phyloP scores from a whole-genome alignment of 2,329 filamentous ascomycete species.

The Myriosclerotinia curreyana region DNA sequence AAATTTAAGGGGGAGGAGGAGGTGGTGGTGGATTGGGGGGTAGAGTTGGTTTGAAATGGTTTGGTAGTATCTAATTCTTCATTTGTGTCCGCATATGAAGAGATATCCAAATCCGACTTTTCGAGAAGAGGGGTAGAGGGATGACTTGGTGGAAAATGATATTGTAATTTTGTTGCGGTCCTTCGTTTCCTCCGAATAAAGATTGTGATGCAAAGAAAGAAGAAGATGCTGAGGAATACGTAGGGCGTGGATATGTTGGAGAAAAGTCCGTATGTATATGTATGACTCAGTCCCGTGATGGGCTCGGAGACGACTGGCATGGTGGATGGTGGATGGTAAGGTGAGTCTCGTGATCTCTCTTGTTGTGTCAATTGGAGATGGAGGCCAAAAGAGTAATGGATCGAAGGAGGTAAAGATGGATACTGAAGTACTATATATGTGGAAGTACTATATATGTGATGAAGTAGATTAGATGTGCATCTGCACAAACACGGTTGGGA shows the following conservation, averaged over 20 bases:
- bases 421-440: background rate
- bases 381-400: background rate
- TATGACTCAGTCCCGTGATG: background rate
- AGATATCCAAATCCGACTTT: background rate
- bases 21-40: background rate
- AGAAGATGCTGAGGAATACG: slow-evolving; percentile 22
- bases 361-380: background rate
- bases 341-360: slow-evolving; percentile 10
- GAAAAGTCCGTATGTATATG: slow-evolving; percentile 1
- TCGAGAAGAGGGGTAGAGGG: slow-evolving; percentile 10
- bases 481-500: slow-evolving; percentile 17
- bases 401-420: background rate
- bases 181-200: slow-evolving; percentile 20
- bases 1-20: background rate
- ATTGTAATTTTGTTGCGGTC: background rate
- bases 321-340: slow-evolving; percentile 1
- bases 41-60: slow-evolving; percentile 1
- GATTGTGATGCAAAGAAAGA: slow-evolving; percentile 23
- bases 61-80: background rate
- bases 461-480: slow-evolving; percentile 1
- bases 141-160: slow-evolving; percentile 18
- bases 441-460: background rate
- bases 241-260: slow-evolving; percentile 12
- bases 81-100: background rate
- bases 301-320: slow-evolving; percentile 25